phyloP scores from a whole-genome alignment of 2,329 filamentous ascomycete species.

The Arthrocladium fulminans region DNA sequence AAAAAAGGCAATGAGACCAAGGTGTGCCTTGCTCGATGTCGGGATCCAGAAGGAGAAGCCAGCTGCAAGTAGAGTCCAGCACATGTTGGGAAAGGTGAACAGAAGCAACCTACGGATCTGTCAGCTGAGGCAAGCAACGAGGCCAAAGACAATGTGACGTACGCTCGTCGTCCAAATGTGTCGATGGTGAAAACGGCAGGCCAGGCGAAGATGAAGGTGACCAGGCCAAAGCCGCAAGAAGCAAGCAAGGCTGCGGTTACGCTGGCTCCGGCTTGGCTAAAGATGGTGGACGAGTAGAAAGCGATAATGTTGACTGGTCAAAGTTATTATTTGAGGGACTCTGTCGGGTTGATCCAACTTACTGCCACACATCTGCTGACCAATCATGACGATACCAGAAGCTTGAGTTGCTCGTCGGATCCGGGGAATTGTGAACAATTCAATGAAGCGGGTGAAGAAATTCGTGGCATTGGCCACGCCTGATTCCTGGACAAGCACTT shows the following conservation, averaged over 20 bases:
- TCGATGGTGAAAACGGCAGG: slow-evolving; percentile 48
- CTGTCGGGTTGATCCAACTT: slow-evolving; percentile 27
- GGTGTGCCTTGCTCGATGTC: slow-evolving; percentile 30
- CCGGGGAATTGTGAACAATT: slow-evolving; percentile 53
- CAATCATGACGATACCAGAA: slow-evolving; percentile 57
- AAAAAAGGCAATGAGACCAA: slow-evolving; percentile 47
- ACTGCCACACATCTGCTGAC: slow-evolving; percentile 16
- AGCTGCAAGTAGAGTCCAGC: slow-evolving; percentile 54
- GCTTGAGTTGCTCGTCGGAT: slow-evolving; percentile 52
- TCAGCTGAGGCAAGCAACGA: not conserved
- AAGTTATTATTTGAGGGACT: too few species aligned
- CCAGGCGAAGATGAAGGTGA: slow-evolving; percentile 15
- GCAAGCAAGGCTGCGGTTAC: slow-evolving; percentile 43
- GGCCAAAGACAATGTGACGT: slow-evolving; percentile 22
- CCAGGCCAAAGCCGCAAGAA: slow-evolving; percentile 14
- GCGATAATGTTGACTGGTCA: slow-evolving; percentile 48
- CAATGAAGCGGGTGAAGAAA: slow-evolving; percentile 45
- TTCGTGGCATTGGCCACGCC: slow-evolving; percentile 22
- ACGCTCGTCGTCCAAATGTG: slow-evolving; percentile 51
- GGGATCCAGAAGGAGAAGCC: slow-evolving; percentile 50
- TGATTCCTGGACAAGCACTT: slow-evolving; percentile 42
- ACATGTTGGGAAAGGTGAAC: slow-evolving; percentile 60
- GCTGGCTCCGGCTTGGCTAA: slow-evolving; percentile 46
- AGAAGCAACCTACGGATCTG: slow-evolving; percentile 45
- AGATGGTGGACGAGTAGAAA: slow-evolving; percentile 58